Base-by-base conservation (phyloP, 257 asterid species). In the Nicotiana knightiana region DNA sequence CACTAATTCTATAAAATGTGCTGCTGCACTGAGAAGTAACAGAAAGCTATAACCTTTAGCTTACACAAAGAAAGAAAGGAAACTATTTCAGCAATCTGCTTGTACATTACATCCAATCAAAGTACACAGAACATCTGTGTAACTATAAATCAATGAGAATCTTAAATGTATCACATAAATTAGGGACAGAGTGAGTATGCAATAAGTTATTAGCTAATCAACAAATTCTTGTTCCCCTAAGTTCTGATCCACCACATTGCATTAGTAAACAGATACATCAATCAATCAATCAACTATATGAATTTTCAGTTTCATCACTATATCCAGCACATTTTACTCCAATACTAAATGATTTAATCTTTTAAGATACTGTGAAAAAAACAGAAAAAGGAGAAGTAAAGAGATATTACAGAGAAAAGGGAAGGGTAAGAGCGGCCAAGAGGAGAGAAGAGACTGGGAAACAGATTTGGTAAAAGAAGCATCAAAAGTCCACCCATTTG, bases 401-500 rank as follows among this genome's bases (percentile, higher is more conserved):
- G 9, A 16, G 10, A 9, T n/a, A 83, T 53, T 88, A 88, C 91
- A 12, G 91, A 88, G 82, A 88, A 88, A 13, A 88, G 53, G 70
- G 88, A 84, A 58, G 87, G 83, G 67, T 80, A 88, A 57, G 89
- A 70, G 18, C 88, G 88, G 65, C 81, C 55, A 39, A 88, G 63
- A 6, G 91, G 89, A 62, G 83, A 43, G 51, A 88, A 87, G 65
- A 88, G 84, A 32, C 76, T 54, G 30, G 91, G 91, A 68, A 81
- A 82, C 11, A 84, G 82, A 80, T 71, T 88, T 0, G 91, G 88
- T 24, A 86, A 39, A 17, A 88, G 35, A 39, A 88, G 87, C 33
- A 86, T 66, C 18, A 84, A 67, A 15, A 86, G 55, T 28, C 88
- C 86, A 54, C 87, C 86, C 21, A 84, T 83, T 39, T 80, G 83